A percentile compares a stretch with the other conserved stretches of the same genome.
phyloP scores from a whole-genome alignment of 495 filamentous ascomycete genomes.

The Tuber brumale region DNA sequence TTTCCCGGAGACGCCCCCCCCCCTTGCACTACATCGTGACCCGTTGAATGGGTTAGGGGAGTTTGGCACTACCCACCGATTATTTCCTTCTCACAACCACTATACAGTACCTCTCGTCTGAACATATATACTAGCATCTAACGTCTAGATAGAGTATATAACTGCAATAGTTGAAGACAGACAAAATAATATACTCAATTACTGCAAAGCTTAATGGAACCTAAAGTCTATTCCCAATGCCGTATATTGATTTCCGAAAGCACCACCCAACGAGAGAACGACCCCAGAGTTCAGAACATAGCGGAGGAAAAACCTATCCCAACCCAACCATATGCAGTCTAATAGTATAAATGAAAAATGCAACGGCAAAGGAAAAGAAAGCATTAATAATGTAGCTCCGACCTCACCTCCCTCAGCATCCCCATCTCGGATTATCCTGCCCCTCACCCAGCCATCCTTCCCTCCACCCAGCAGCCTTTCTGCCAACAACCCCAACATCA shows the following conservation, averaged over 20 bases:
- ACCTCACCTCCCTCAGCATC: conserved; percentile 19
- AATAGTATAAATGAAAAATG: conserved; percentile 10
- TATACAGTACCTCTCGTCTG: background rate
- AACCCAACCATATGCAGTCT: conserved; percentile 7
- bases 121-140: background rate
- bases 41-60: background rate
- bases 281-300: background rate
- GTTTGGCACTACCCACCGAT: background rate
- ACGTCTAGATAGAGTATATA: background rate
- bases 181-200: background rate
- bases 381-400: conserved; percentile 13
- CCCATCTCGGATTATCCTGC: conserved; percentile 30
- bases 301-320: background rate
- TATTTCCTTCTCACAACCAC: background rate
- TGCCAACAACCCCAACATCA: conserved; percentile 28
- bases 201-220: background rate
- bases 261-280: background rate
- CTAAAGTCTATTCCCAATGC: background rate
- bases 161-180: background rate
- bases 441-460: conserved; percentile 28
- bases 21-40: background rate
- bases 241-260: background rate
- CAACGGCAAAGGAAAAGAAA: conserved; percentile 7
- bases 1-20: background rate
- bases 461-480: conserved; percentile 29